A percentile compares a stretch with the other conserved stretches of the same genome.
phyloP scores from a whole-genome alignment of 257 asterid genomes.

The Scutellaria galericulata region DNA sequence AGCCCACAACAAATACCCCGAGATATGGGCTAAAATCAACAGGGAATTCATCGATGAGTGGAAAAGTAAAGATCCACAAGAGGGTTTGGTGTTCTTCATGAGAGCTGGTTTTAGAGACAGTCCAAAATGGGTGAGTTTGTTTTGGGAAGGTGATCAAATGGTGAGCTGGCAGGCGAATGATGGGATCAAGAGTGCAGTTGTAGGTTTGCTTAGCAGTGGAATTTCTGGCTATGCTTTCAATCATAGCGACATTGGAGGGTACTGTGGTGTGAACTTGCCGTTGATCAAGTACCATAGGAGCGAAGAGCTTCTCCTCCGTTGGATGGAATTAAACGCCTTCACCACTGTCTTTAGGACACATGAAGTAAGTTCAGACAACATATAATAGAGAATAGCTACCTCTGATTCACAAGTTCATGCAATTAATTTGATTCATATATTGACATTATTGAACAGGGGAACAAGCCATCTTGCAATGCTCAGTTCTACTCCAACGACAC shows the following conservation, averaged over 20 bases:
- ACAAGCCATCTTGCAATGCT: conserved; percentile 75
- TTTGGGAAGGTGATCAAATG: conserved; percentile 99
- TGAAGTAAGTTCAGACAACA: conserved; percentile 61
- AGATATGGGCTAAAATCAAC: conserved; percentile 86
- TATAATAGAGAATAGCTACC: not conserved
- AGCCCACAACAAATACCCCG: conserved; percentile 92
- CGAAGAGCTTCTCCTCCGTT: conserved; percentile 83
- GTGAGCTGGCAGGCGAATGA: conserved; percentile 98
- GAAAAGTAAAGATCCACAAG: conserved; percentile 55
- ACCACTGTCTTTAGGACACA: conserved; percentile 89
- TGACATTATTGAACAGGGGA: conserved; percentile 58
- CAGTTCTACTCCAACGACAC: conserved; percentile 87
- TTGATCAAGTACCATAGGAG: conserved; percentile 75
- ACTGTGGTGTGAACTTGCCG: conserved; percentile 77
- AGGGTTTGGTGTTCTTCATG: conserved; percentile 87
- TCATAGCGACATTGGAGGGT: conserved; percentile 97
- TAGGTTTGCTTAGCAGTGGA: conserved; percentile 87
- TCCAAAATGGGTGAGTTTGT: conserved; percentile 84
- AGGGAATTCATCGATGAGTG: conserved; percentile 86
- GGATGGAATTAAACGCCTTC: conserved; percentile 96
- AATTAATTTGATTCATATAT: conserved; percentile 8
- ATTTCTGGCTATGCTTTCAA: conserved; percentile 88
- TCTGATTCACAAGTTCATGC: not conserved
- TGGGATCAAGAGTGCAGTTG: conserved; percentile 92
- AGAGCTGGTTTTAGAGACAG: conserved; percentile 86